A percentile compares a stretch with the other conserved stretches of the same genome.
Evolutionary conservation across 2,329 filamentous ascomycete genomes (phyloP).

Genomic region (Aschersonia sp.): DNA sequence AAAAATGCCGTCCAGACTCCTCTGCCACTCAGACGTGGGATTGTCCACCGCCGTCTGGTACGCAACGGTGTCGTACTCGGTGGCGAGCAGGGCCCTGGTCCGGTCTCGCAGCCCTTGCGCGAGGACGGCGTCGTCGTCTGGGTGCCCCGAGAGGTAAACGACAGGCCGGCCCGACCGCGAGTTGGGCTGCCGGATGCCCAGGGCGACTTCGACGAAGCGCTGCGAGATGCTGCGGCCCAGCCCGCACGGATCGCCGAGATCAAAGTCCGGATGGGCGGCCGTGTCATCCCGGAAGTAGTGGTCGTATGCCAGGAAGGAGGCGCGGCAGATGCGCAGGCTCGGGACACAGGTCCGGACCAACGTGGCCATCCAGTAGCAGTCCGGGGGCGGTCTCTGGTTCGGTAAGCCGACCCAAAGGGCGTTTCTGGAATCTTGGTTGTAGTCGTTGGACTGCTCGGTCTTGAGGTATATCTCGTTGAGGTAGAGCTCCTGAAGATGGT

Average conservation of each 20-base stretch:
- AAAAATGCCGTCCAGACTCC: slow-evolving; percentile 28
- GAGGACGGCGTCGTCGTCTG: slow-evolving; percentile 11
- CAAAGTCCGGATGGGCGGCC: slow-evolving; percentile 15
- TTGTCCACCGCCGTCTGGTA: slow-evolving; percentile 22
- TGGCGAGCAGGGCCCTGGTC: slow-evolving; percentile 11
- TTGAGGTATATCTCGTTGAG: slow-evolving; percentile 31
- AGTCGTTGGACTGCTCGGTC: slow-evolving; percentile 18
- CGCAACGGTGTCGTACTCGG: slow-evolving; percentile 21
- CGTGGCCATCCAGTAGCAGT: slow-evolving; percentile 27
- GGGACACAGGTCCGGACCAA: slow-evolving; percentile 20
- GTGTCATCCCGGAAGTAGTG: slow-evolving; percentile 20
- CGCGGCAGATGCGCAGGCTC: slow-evolving; percentile 25
- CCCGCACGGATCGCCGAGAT: slow-evolving; percentile 26
- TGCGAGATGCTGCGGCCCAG: slow-evolving; percentile 25
- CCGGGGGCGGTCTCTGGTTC: slow-evolving; percentile 21
- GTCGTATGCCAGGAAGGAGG: slow-evolving; percentile 28
- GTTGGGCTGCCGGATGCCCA: slow-evolving; percentile 23
- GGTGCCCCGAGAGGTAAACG: slow-evolving; percentile 17
- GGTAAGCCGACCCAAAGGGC: slow-evolving; percentile 31
- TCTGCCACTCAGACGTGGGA: slow-evolving; percentile 25
- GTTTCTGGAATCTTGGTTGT: slow-evolving; percentile 17
- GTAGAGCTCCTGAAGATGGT: slow-evolving; percentile 27
- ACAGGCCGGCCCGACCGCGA: slow-evolving; percentile 16
- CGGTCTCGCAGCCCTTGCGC: slow-evolving; percentile 11
- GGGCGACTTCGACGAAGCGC: slow-evolving; percentile 31